Evolutionary conservation across 1,284 basidiomycete genomes (phyloP).

Genomic region (Melampsora larici-populina): DNA sequence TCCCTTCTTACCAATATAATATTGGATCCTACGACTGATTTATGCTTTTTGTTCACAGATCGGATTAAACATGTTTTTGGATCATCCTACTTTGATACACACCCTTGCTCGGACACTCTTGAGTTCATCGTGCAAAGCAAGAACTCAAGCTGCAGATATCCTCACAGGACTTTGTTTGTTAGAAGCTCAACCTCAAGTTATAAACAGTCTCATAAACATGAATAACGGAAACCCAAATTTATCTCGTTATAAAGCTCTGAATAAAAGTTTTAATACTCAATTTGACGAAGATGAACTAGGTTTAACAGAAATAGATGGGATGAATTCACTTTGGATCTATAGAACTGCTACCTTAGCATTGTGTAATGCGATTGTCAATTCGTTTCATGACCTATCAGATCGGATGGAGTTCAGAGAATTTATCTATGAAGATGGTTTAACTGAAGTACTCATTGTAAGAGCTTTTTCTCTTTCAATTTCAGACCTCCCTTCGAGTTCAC

Average conservation of each 20-base stretch:
- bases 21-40: background rate
- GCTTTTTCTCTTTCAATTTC: background rate
- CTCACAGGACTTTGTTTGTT: slow-evolving; percentile 78
- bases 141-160: slow-evolving; percentile 70
- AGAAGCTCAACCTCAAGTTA: slow-evolving; percentile 67
- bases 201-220: slow-evolving; percentile 75
- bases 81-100: background rate
- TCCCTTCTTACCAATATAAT: background rate
- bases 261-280: slow-evolving; percentile 62
- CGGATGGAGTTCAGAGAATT: slow-evolving; percentile 26
- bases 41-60: background rate
- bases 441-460: background rate
- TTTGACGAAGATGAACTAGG: slow-evolving; percentile 54
- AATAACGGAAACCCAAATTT: slow-evolving; percentile 67
- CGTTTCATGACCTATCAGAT: slow-evolving; percentile 45
- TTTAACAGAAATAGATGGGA: slow-evolving; percentile 57
- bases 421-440: background rate
- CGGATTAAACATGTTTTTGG: background rate
- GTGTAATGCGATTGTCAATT: slow-evolving; percentile 31
- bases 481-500: too few relatives aligned
- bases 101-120: background rate
- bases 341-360: slow-evolving; percentile 68
- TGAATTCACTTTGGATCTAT: slow-evolving; percentile 70
- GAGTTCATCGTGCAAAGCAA: slow-evolving; percentile 63
- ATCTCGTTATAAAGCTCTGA: slow-evolving; percentile 74